Base-by-base conservation (phyloP, 2,329 filamentous ascomycete genomes). In the Ceratocystis albifundus region DNA sequence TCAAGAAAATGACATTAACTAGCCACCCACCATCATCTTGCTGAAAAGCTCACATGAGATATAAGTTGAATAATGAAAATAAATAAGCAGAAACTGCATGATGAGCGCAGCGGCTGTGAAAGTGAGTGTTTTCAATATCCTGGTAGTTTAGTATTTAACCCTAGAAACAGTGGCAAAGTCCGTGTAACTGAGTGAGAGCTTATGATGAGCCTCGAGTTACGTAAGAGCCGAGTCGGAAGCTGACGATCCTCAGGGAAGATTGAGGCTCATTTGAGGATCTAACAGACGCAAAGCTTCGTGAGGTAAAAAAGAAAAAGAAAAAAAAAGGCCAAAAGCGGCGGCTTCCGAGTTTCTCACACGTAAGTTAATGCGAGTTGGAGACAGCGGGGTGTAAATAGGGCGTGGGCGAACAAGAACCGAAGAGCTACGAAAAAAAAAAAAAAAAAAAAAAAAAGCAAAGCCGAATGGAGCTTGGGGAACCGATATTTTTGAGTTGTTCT, bases 141-240 rank as follows among this genome's bases (percentile, higher is more conserved):
- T 36, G 8, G 32, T 36, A n/a, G 46, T 55, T 4, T 32, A 41
- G 6, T 12, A 10, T n/a, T 22, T 62, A 44, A 30, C 32, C 32
- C 59, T 45, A 62, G 22, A 12, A 62, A 62, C 6, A 22, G 32
- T 45, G 53, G 53, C 59, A 30, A 55, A 17, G 30, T n/a, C 53
- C 46, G 63, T 59, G 48, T 65, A 41, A 45, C 63, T 48, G 32
- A 3, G 1, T 15, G 8, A 50, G 22, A 20, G 20, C 5, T 25
- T 28, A 7, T n/a, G 32, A 17, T 41, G 22, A 28, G 46, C 44
- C 57, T 65, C 63, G 12, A 65, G 63, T 36, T 65, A 65, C 48
- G 63, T 59, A 65, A 65, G 15, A 32, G 8, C 10, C 28, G 48
- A 36, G 53, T 3, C 15, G 53, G 53, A 32, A n/a, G 17, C 48